Evolutionary conservation across 225 moss, liverwort and hornwort species (phyloP), one percentile per base, ranked within the genome.

Genomic region (Sphagnum tenellum): DNA sequence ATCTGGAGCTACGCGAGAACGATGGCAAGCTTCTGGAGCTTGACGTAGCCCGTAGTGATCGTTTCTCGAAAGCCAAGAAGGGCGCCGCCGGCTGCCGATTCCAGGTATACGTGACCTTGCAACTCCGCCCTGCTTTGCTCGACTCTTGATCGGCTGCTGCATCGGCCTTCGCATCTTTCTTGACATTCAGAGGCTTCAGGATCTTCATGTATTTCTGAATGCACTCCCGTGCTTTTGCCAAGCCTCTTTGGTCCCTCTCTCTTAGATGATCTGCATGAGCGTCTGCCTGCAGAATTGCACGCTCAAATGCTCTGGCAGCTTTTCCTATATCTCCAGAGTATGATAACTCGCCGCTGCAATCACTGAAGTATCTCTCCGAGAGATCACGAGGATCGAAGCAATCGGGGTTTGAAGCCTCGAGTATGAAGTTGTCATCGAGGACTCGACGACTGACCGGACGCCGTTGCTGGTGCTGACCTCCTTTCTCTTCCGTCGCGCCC

Each of bases 131-230:
- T 9, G 66, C 48, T 47, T 54, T 29, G 29, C 29, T 29, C 29
- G 29, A 29, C 29, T 29, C 66, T 44, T 11, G 55, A 48, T 63
- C 63, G 8, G 10, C n/a, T 8, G 63, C 12, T 63, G 55, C 44
- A 5, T 46, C 46, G 7, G 8, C 50, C 47, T 10, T 67, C 50
- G 47, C 65, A 55, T 60, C 49, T 8, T 12, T 72, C 53, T 66
- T 82, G 51, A 60, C 62, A 29, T 71, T 70, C 29, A 69, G 45
- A 3, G 87, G 89, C 70, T 94, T 90, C 12, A 89, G 68, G 44
- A 83, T 85, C 63, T 76, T 85, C 76, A 94, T 81, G 64, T 90
- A 90, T 64, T 79, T 77, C 63, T 88, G 74, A 29, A 94, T 70
- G 13, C 81, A 84, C 10, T 87, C 91, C 61, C 75, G 79, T 0